A percentile compares a stretch with the other conserved stretches of the same genome.
Evolutionary conservation across 208 protist genomes (phyloP).

Genomic region (Borovskyia barvae): DNA sequence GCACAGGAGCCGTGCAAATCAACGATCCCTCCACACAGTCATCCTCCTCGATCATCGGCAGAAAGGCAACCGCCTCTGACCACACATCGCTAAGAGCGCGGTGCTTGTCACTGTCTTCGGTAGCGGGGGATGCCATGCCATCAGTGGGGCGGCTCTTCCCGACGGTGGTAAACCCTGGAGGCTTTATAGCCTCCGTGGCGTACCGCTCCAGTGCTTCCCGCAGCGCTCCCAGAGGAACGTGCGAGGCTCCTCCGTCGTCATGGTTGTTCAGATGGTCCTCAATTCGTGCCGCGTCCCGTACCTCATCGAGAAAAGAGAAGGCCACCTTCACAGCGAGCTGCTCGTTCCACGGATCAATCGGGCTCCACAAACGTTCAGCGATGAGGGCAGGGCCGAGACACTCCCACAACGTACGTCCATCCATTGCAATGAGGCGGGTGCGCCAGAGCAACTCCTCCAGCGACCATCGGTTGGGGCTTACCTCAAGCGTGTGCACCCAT

Average conservation of each 20-base stretch:
- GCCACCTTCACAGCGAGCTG: constrained; percentile 79
- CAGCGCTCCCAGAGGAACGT: neutral
- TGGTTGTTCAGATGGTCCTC: too few species aligned
- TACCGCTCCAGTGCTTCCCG: constrained; percentile 35
- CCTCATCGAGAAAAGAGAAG: constrained; percentile 31
- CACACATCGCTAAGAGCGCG: constrained; percentile 1
- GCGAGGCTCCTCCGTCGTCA: neutral
- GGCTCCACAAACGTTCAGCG: constrained; percentile 13
- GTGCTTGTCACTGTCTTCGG: too few species aligned
- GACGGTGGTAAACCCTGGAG: constrained; percentile 8
- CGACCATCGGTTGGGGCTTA: constrained; percentile 5
- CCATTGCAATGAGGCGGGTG: constrained; percentile 58
- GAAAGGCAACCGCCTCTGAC: constrained; percentile 25
- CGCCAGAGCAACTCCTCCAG: constrained; percentile 28
- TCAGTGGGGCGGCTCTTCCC: neutral
- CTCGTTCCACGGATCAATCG: constrained; percentile 76
- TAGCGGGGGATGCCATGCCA: neutral
- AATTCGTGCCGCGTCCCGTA: neutral
- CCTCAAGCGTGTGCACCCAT: neutral
- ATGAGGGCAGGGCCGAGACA: constrained; percentile 38
- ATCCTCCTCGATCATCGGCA: constrained; percentile 36
- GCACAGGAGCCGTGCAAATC: constrained; percentile 45
- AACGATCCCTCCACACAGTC: constrained; percentile 69
- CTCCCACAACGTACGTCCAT: constrained; percentile 79
- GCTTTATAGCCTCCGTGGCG: constrained; percentile 41